These are phyloP conservation scores for Wickerhamomyces sydowiorum DNA, from an alignment of 805 yeast species.

Conservation along the genomic window DNA sequence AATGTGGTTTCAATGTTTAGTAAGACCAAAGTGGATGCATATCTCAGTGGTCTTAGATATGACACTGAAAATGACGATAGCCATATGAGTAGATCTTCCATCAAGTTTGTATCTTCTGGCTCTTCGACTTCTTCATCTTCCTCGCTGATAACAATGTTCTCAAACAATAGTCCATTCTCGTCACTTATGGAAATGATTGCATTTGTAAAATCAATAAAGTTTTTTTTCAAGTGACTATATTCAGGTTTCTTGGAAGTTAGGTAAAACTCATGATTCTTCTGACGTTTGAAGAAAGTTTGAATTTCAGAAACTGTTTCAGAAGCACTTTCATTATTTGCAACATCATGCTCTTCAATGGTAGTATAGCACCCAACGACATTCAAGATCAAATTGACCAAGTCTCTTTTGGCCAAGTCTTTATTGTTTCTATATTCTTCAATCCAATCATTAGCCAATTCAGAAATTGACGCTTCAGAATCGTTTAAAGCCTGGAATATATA, in stretches of 20 bases:
- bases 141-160: slow-evolving; percentile 22
- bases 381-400: slow-evolving; percentile 62
- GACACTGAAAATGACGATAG: slow-evolving; percentile 66
- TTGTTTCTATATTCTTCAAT: slow-evolving; percentile 42
- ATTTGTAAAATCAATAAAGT: slow-evolving; percentile 50
- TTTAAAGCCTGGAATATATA: slow-evolving; percentile 45
- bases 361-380: slow-evolving; percentile 68
- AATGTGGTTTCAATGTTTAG: slow-evolving; percentile 56
- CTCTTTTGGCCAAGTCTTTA: slow-evolving; percentile 46
- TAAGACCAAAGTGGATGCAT: slow-evolving; percentile 54
- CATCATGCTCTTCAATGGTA: slow-evolving; percentile 70
- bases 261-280: slow-evolving; percentile 66
- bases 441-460: slow-evolving; percentile 53
- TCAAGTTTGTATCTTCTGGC: slow-evolving; percentile 28
- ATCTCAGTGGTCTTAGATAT: slow-evolving; percentile 64
- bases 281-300: slow-evolving; percentile 54
- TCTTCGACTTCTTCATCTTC: slow-evolving; percentile 28
- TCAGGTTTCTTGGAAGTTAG: slow-evolving; percentile 45
- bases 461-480: slow-evolving; percentile 42
- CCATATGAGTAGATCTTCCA: slow-evolving; percentile 67
- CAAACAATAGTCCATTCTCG: slow-evolving; percentile 57
- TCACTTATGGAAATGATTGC: slow-evolving; percentile 46
- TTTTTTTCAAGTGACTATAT: slow-evolving; percentile 43
- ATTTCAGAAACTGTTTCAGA: slow-evolving; percentile 69
- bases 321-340: slow-evolving; percentile 62